Conservation (phyloP, 2,329 filamentous ascomycete genomes). For the Arthrobotrys conoides region DNA sequence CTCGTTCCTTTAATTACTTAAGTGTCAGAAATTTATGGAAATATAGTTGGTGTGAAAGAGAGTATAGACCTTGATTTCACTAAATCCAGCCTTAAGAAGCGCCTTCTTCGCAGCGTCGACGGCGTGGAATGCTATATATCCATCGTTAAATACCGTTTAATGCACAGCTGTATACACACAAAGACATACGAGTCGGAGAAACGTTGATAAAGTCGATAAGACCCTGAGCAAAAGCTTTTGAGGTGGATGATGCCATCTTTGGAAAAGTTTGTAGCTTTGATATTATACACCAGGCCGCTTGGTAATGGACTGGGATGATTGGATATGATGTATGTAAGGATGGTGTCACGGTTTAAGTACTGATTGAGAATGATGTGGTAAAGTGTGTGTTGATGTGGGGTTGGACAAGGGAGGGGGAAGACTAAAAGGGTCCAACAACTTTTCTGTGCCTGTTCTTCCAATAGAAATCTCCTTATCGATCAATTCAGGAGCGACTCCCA, state of each 20-base stretch:
- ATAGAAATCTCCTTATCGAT: neutral
- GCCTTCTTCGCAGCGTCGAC: constrained; percentile 83
- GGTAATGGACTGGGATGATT: neutral
- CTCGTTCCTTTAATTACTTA: constrained; percentile 76
- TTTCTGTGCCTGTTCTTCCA: neutral
- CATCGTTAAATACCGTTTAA: constrained; percentile 6
- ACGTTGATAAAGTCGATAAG: constrained; percentile 73
- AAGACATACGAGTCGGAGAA: constrained; percentile 85
- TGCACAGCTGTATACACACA: neutral
- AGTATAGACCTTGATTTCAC: constrained; percentile 77
- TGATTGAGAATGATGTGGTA: neutral
- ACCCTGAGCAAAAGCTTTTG: constrained; percentile 63
- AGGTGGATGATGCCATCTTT: constrained; percentile 61
- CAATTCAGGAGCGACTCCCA: too few species aligned
- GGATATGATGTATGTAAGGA: neutral
- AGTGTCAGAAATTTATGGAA: constrained; percentile 25
- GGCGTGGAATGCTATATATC: constrained; percentile 85
- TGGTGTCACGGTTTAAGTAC: neutral
- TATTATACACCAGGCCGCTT: neutral
- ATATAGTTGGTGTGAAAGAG: neutral
- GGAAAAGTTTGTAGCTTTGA: neutral
- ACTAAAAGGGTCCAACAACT: constrained; percentile 15
- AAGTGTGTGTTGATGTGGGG: constrained; percentile 43
- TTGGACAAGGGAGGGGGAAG: constrained; percentile 16
- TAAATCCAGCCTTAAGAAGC: constrained; percentile 86